Percentiles rank a stretch among this genome's conserved stretches.
These are phyloP conservation scores for Komagataella phaffii DNA, from an alignment of 805 yeast genomes.

Conservation along the genomic window DNA sequence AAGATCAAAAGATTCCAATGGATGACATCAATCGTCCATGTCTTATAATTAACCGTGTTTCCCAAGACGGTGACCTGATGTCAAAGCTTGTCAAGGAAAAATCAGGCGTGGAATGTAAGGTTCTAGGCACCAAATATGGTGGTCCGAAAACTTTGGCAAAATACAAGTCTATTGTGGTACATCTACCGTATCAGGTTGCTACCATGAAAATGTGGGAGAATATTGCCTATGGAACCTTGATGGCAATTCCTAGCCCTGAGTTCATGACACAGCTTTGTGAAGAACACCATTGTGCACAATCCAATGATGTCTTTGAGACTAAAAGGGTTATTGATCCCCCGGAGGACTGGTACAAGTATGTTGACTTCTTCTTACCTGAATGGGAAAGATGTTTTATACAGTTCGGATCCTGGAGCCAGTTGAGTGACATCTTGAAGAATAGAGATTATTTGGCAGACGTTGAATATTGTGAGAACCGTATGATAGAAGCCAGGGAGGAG, in stretches of 20 bases:
- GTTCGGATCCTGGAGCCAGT: background rate
- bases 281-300: background rate
- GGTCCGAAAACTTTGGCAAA: background rate
- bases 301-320: background rate
- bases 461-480: background rate
- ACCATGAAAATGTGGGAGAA: background rate
- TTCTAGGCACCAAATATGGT: background rate
- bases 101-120: background rate
- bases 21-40: background rate
- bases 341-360: background rate
- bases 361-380: background rate
- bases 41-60: background rate
- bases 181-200: background rate
- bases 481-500: background rate
- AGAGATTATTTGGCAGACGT: background rate
- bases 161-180: background rate
- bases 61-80: background rate
- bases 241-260: background rate
- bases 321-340: background rate
- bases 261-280: background rate
- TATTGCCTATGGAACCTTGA: background rate
- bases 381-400: background rate
- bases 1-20: background rate
- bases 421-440: background rate
- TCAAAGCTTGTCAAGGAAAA: background rate